Conservation (phyloP, 1,284 basidiomycete genomes). For the Amylostereum chailletii region DNA sequence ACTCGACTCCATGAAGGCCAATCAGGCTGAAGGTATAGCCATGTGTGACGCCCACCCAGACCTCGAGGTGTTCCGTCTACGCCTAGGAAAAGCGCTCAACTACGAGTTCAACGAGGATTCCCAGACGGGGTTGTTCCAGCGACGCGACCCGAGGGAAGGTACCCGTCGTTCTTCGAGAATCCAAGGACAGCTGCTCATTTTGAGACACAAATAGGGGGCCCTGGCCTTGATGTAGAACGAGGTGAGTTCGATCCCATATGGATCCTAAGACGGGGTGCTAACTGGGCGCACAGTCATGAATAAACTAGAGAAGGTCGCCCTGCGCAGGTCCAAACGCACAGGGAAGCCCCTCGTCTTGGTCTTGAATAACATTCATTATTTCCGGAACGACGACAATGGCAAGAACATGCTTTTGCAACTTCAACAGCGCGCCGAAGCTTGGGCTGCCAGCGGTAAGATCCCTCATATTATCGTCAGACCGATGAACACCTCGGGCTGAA, state of each 20-base stretch:
- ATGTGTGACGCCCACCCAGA: conserved; percentile 56
- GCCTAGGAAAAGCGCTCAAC: conserved; percentile 74
- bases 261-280: not conserved
- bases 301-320: conserved; percentile 82
- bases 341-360: conserved; percentile 70
- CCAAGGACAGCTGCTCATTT: not conserved
- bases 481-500: not conserved
- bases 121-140: conserved; percentile 70
- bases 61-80: conserved; percentile 68
- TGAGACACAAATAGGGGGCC: conserved; percentile 41
- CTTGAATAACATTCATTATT: conserved; percentile 72
- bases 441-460: conserved; percentile 70
- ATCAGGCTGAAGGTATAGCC: conserved; percentile 61
- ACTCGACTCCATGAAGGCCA: conserved; percentile 68
- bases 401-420: conserved; percentile 71
- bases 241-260: conserved; percentile 28
- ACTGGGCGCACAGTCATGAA: conserved; percentile 45
- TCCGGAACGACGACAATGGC: conserved; percentile 76
- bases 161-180: conserved; percentile 1
- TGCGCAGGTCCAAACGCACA: conserved; percentile 46
- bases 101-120: conserved; percentile 78
- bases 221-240: conserved; percentile 77
- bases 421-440: conserved; percentile 78
- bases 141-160: conserved; percentile 79
- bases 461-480: not conserved